Base-by-base conservation (phyloP, 768 basidiomycete species). In the Harrya chromipes region DNA sequence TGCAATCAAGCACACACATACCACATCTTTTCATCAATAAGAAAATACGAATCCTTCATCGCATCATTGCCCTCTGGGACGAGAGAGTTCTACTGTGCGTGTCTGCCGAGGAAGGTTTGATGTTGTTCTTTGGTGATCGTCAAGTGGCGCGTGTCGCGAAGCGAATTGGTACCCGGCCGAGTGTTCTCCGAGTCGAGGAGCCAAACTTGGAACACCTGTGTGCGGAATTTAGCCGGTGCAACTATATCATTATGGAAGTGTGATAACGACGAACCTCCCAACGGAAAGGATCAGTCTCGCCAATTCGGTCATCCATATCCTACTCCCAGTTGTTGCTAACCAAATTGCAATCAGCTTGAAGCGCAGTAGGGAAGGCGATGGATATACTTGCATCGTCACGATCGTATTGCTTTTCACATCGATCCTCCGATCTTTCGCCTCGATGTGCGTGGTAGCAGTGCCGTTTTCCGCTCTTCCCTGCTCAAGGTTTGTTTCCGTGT, bases 11-110 rank as follows among this genome's bases (percentile, higher is more conserved):
- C 6, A 36, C 2, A 3, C 23, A 43, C 57, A 17, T 46, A 62
- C 73, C 72, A 42, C 70, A 70, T 72, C 10, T 56, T 42, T 56
- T 74, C 72, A 48, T 74, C 72, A 0, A 72, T 48, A 17, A 62
- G 60, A 19, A 74, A 50, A 47, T 72, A 72, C 1, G 71, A 72
- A 43, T 70, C 70, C 44, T 64, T 66, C 70, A 73, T 73, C 4
- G 66, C 50, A 4, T 69, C 59, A 44, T 74, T 74, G 47, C 64
- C 59, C 46, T 74, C 73, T 0, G 66, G 67, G 16, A 73, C 67
- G 16, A 73, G 66, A 27, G 55, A 64, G 4, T 31, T 13, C 34
- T 66, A 64, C 0, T 20, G 31, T 21, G 36, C 34, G 47, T 72
- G 72, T 26, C 68, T 55, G 9, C 59, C 61, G 17, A 72, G 49